Evolutionary conservation across 2,329 filamentous ascomycete species (phyloP), one percentile per base, ranked within the genome.

Genomic region (Phoma herbarum): DNA sequence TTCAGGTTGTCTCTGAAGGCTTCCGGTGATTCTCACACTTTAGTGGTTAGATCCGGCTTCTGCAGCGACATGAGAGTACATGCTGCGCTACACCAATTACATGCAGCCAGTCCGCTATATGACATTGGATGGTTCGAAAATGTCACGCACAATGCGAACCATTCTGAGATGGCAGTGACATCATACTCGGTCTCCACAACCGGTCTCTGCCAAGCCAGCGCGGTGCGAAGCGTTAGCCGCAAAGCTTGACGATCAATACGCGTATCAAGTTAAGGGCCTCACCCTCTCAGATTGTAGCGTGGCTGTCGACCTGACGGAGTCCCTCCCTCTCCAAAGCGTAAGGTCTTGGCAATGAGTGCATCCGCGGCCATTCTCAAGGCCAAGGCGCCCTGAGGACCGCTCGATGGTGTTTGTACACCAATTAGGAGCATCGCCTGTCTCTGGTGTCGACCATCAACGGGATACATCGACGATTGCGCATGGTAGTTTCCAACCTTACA

Each of bases 201-300:
- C 42, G 8, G 6, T 26, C 26, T 28, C 26, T 29, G 16, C 41
- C 42, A 46, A 46, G 42, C 16, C 9, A 28, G 12, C 31, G 49
- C 29, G 10, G 29, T 11, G 50, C 42, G 42, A 39, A 39, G 42
- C 29, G 29, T 44, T 46, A 41, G 50, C 42, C 16, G 42, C 50
- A 45, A 45, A 45, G 28, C 22, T 52, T 45, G 41, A 37, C n/a
- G 50, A 52, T 37, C 22, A 29, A 44, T 22, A 33, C 16, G n/a
- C 29, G 6, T 11, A 35, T 44, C 18, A 20, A 45, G 28, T 41
- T 45, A 2, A 52, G 49, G 25, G 28, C 49, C 22, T 37, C 5
- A 14, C 33, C 20, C 12, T 23, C 26, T 28, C 22, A 23, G 16
- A 20, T 29, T 9, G 29, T 46, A 37, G 12, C 25, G 31, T n/a